phyloP scores from a whole-genome alignment of 768 basidiomycete species.

The Suillus hirtellus region DNA sequence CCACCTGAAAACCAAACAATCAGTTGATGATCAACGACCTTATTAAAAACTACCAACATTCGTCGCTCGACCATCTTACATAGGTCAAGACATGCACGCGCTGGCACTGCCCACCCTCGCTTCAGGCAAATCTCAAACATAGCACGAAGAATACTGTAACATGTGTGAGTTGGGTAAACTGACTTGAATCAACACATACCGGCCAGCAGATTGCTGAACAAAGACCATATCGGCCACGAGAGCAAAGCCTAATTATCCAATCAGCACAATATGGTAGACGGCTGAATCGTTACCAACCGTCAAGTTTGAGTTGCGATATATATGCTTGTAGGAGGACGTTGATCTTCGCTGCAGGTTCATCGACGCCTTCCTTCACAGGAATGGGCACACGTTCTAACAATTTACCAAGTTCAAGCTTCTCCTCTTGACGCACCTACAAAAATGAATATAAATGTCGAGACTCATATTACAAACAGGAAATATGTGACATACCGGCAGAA shows the following conservation, averaged over 20 bases:
- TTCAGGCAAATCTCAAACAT: constrained; percentile 98
- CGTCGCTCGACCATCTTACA: constrained; percentile 95
- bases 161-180: constrained; percentile 6
- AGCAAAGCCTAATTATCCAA: constrained; percentile 58
- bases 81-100: constrained; percentile 85
- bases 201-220: constrained; percentile 95
- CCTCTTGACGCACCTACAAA: constrained; percentile 65
- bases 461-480: not conserved
- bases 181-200: constrained; percentile 41
- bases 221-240: constrained; percentile 94
- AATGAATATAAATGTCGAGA: not conserved
- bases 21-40: not conserved
- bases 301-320: constrained; percentile 91
- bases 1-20: constrained; percentile 62
- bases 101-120: constrained; percentile 96
- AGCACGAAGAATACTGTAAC: constrained; percentile 81
- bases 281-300: constrained; percentile 46
- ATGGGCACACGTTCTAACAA: constrained; percentile 94
- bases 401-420: constrained; percentile 89
- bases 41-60: constrained; percentile 51
- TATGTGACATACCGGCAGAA: constrained; percentile 63
- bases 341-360: constrained; percentile 96
- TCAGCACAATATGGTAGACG: not conserved
- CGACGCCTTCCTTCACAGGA: constrained; percentile 94
- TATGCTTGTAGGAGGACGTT: constrained; percentile 95